Percentiles rank a stretch among this genome's conserved stretches.
Evolutionary conservation across 306 rosid genomes (phyloP).

Genomic region (Senna tora): DNA sequence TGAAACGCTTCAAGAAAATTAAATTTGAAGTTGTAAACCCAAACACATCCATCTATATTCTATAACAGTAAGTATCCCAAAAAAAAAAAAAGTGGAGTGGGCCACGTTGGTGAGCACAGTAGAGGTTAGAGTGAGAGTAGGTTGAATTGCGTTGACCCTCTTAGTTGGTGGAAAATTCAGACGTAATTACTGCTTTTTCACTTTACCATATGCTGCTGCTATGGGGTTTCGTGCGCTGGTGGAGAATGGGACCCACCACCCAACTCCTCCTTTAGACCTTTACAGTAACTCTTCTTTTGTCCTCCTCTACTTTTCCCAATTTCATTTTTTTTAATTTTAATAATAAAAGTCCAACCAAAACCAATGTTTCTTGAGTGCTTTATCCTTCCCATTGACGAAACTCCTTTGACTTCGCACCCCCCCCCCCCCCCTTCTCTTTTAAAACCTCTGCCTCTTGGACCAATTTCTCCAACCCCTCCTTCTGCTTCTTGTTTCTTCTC

Average conservation of each 20-base stretch:
- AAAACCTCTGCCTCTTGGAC: conserved; percentile 28
- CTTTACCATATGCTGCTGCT: background rate
- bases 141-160: conserved; percentile 3
- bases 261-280: conserved; percentile 37
- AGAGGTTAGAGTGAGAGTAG: background rate
- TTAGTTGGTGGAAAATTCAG: background rate
- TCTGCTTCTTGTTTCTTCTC: too few relatives aligned
- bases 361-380: conserved; percentile 35
- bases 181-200: background rate
- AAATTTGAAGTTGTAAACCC: too few relatives aligned
- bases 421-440: conserved; percentile 37
- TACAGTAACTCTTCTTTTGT: conserved; percentile 45
- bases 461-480: background rate
- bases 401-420: conserved; percentile 55
- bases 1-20: too few relatives aligned
- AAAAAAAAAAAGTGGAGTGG: background rate
- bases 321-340: background rate
- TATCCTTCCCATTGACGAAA: conserved; percentile 49
- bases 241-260: conserved; percentile 52
- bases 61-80: too few relatives aligned
- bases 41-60: too few relatives aligned
- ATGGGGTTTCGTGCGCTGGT: background rate
- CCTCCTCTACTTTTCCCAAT: conserved; percentile 24
- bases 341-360: conserved; percentile 43
- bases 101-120: background rate